phyloP scores from a whole-genome alignment of 179 eudicot genomes.

The Silene vulgaris region DNA sequence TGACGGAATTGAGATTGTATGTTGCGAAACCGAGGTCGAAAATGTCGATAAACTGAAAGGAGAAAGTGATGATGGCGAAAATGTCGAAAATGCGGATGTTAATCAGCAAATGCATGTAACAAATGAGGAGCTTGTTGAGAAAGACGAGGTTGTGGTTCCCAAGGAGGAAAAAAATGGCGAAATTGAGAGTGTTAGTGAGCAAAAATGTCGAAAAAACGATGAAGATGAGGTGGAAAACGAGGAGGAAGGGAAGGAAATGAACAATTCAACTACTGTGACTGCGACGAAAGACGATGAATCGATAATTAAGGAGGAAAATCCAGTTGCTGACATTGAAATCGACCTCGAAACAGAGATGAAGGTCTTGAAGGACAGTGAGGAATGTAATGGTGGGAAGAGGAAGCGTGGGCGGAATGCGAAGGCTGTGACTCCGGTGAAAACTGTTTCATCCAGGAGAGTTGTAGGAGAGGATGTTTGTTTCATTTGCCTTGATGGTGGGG shows the following conservation, averaged over 20 bases:
- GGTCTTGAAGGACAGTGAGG: constrained; percentile 26
- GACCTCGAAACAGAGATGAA: constrained; percentile 22
- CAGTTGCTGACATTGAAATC: no score
- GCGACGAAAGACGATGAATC: constrained; percentile 25
- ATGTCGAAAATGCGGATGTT: neutral
- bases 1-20: no score
- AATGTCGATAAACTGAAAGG: neutral
- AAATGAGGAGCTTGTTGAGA: neutral
- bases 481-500: constrained; percentile 92
- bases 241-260: constrained; percentile 20
- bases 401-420: constrained; percentile 57
- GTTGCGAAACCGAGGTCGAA: neutral
- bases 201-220: constrained; percentile 12
- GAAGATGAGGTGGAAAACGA: constrained; percentile 16
- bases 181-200: constrained; percentile 20
- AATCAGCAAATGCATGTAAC: neutral
- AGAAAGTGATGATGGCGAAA: neutral
- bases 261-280: neutral
- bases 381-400: constrained; percentile 34
- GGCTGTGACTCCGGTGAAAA: constrained; percentile 28
- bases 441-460: constrained; percentile 36
- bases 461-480: constrained; percentile 94
- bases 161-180: constrained; percentile 14
- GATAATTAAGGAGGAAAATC: no score
- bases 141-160: neutral